Base-by-base conservation (phyloP, 2,329 filamentous ascomycete genomes). In the Ophiostoma himal-ulmi region DNA sequence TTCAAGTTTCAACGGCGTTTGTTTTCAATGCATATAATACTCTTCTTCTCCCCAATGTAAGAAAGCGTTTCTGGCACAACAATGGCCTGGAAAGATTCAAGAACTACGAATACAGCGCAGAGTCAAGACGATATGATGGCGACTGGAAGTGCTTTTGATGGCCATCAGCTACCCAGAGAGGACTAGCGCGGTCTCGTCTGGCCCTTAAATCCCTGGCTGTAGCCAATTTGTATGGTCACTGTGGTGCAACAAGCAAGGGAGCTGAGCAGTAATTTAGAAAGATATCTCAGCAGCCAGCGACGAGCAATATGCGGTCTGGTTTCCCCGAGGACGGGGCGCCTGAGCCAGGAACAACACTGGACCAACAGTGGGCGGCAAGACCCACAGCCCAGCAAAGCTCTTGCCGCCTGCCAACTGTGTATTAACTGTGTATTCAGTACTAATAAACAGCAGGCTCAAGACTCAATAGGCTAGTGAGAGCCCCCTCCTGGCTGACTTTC, bases 261-360 rank as follows among this genome's bases (percentile, higher is more conserved):
- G 39, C 68, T 57, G 69, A 39, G 17, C 60, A 37, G 26, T 37
- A 64, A 64, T 64, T 64, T 64, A 20, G 7, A 34, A 20, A 30
- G 30, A 30, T 20, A 57, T 26, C 30, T 30, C 52, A 57, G 52
- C 44, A 48, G 44, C 44, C 44, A 8, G n/a, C 44, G 17, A 20
- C 44, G 7, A 57, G 52, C 52, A 57, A 11, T 26, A 26, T 57
- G n/a, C 60, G 14, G 30, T 64, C 34, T 39, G 54, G 69, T 72
- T 72, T 71, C 72, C 70, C 70, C 60, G 70, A 70, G 71, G 67
- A 72, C 66, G 54, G 36, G 62, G 62, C 62, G 62, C 62, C 36
- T 14, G 20, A 39, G 52, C 52, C 52, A 30, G 52, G 52, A 57
- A 22, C 52, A 57, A 22, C 52, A 54, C 48, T 22, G n/a, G 48